phyloP scores from a whole-genome alignment of 73 alveolate species.

The Paramecium tetraurelia region DNA sequence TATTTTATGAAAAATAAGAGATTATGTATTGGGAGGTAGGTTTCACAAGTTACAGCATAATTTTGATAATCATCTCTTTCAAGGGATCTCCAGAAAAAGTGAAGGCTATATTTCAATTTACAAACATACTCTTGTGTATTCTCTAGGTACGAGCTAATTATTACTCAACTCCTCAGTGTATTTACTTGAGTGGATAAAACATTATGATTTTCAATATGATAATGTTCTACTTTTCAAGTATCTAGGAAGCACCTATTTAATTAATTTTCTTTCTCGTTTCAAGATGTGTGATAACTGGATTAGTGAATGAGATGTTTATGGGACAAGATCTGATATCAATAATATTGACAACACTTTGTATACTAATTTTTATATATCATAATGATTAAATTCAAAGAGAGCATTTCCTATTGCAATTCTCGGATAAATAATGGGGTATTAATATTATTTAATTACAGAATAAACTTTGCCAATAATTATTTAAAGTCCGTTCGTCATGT shows the following conservation, averaged over 20 bases:
- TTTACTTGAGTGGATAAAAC: neutral
- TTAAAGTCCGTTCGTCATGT: neutral
- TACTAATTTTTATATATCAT: neutral
- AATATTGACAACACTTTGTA: neutral
- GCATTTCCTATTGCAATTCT: neutral
- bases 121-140: neutral
- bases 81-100: conserved; percentile 23
- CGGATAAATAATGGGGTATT: conserved; percentile 25
- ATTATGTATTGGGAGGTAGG: neutral
- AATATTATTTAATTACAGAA: neutral
- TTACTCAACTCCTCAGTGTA: neutral
- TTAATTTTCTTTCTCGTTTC: neutral
- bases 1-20: neutral
- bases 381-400: neutral
- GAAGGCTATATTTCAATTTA: neutral
- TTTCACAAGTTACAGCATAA: neutral
- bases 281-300: neutral
- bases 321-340: neutral
- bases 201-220: conserved; percentile 10
- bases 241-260: neutral
- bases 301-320: neutral
- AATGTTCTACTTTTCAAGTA: neutral
- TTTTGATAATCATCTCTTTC: neutral
- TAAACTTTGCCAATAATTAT: neutral
- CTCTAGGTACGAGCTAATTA: neutral